A percentile compares a stretch with the other conserved stretches of the same genome.
Conservation (phyloP, 139 green algal genomes). For the Micromonas commoda region DNA sequence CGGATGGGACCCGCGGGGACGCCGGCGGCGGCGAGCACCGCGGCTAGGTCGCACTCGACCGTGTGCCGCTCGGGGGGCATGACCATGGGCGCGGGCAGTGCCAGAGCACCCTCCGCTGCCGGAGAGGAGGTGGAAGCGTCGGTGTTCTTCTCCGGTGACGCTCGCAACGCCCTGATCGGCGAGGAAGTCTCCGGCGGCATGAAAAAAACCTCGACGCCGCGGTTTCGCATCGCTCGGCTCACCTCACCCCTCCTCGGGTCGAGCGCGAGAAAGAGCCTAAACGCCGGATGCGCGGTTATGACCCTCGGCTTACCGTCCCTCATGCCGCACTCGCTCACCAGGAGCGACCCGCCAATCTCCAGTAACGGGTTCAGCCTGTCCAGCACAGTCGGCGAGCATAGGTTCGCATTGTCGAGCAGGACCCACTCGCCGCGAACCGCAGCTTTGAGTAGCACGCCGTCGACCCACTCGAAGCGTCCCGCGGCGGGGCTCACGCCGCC, state of each 20-base stretch:
- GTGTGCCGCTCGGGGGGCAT: background rate
- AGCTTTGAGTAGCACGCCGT: constrained; percentile 77
- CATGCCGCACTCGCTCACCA: constrained; percentile 79
- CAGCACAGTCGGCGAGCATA: constrained; percentile 91
- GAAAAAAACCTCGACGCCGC: constrained; percentile 89
- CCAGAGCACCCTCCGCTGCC: background rate
- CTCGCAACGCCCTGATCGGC: background rate
- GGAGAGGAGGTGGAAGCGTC: background rate
- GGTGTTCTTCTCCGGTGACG: background rate
- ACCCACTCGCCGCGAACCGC: constrained; percentile 83
- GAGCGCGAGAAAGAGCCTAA: constrained; percentile 86
- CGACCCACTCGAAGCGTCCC: constrained; percentile 96
- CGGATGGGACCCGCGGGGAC: background rate
- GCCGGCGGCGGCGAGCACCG: background rate
- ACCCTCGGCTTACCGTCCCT: constrained; percentile 49
- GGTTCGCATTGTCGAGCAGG: constrained; percentile 92
- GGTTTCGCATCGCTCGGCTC: constrained; percentile 94
- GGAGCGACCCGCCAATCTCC: constrained; percentile 74
- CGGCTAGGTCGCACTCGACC: background rate
- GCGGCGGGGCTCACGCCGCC: constrained; percentile 14
- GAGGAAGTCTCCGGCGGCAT: constrained; percentile 28
- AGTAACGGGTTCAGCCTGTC: constrained; percentile 95
- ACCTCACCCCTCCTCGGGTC: constrained; percentile 87
- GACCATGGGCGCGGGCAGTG: background rate
- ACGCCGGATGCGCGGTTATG: constrained; percentile 77